phyloP scores from a whole-genome alignment of 148 eudicot genomes.

The Heliamphora exappendiculata region DNA sequence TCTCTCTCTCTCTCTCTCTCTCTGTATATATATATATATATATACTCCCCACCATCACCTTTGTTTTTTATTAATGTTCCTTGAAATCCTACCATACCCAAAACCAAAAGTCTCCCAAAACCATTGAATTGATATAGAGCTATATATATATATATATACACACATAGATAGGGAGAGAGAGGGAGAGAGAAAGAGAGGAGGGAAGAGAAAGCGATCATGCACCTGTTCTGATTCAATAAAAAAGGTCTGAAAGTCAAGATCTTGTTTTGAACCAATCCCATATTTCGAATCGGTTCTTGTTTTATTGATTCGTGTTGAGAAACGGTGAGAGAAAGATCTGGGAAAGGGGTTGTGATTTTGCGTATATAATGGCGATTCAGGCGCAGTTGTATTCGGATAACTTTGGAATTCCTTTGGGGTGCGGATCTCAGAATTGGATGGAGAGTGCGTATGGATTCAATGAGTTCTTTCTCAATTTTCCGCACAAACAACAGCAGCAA shows the following conservation, averaged over 20 bases:
- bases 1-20: no score
- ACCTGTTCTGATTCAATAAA: not conserved
- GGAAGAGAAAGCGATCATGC: not conserved
- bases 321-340: not conserved
- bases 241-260: not conserved
- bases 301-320: not conserved
- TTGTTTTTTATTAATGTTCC: not conserved
- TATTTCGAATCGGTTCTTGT: slow-evolving; percentile 4
- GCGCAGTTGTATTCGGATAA: slow-evolving; percentile 44
- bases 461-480: slow-evolving; percentile 19
- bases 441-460: slow-evolving; percentile 25
- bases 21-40: no score
- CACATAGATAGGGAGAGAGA: no score
- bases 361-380: slow-evolving; percentile 45
- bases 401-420: slow-evolving; percentile 36
- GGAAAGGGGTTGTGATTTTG: not conserved
- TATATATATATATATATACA: not conserved
- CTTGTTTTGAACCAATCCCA: slow-evolving; percentile 11
- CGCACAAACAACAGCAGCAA: slow-evolving; percentile 15
- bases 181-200: not conserved
- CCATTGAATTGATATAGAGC: not conserved
- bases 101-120: not conserved
- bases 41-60: slow-evolving; percentile 13
- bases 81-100: not conserved
- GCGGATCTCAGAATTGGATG: slow-evolving; percentile 19